Conservation (phyloP, 805 yeast species). For the Ogataea sp. region DNA sequence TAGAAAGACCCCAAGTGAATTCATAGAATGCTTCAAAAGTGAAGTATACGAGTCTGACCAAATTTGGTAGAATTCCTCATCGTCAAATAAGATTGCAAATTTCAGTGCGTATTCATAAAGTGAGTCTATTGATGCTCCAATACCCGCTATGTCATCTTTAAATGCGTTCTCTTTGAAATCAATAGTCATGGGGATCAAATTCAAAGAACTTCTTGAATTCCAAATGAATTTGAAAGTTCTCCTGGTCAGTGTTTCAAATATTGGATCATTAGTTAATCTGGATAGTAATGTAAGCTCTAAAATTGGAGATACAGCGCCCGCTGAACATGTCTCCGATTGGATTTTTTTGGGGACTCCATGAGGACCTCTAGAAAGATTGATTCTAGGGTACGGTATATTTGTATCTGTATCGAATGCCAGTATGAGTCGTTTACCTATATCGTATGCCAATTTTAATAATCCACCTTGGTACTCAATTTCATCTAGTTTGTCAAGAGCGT, state of each 20-base stretch:
- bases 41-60: slow-evolving; percentile 59
- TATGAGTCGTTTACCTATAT: slow-evolving; percentile 62
- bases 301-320: slow-evolving; percentile 82
- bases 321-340: slow-evolving; percentile 67
- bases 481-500: slow-evolving; percentile 45
- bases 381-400: slow-evolving; percentile 73
- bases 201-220: slow-evolving; percentile 52
- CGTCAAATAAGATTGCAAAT: slow-evolving; percentile 64
- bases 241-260: slow-evolving; percentile 56
- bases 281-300: slow-evolving; percentile 76
- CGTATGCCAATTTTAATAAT: slow-evolving; percentile 62
- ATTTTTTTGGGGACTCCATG: slow-evolving; percentile 32
- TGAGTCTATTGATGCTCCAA: slow-evolving; percentile 90
- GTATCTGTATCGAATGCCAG: slow-evolving; percentile 60
- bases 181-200: slow-evolving; percentile 72
- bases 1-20: slow-evolving; percentile 23
- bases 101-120: slow-evolving; percentile 85
- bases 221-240: slow-evolving; percentile 63
- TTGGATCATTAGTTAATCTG: slow-evolving; percentile 61
- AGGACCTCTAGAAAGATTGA: slow-evolving; percentile 55
- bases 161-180: slow-evolving; percentile 36
- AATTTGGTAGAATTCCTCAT: slow-evolving; percentile 38
- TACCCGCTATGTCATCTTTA: slow-evolving; percentile 58
- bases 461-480: slow-evolving; percentile 57
- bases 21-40: slow-evolving; percentile 42